Evolutionary conservation across 177 flowering plant species (phyloP), one percentile per base, ranked within the genome.

Genomic region (Vitis hybrid): DNA sequence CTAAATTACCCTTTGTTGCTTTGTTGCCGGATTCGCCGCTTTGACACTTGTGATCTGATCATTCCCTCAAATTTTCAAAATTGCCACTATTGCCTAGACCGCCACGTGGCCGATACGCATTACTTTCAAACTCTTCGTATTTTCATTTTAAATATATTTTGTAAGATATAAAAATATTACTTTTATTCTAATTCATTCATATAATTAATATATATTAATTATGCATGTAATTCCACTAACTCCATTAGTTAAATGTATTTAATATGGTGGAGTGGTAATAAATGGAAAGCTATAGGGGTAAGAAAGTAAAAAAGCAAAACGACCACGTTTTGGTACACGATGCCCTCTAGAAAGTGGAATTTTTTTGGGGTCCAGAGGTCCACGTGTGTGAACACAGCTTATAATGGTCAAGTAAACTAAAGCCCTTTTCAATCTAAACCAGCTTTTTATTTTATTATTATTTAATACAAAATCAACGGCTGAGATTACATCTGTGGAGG

Each of bases 401-500:
- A 33, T 49, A 5, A 28, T 62, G 33, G 78, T 78, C 78, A 73
- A 78, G 74, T 14, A 52, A 69, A 71, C 69, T 59, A 33, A 20
- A 5, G 12, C 4, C 20, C 67, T 59, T 65, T 66, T 67, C 47
- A 38, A 38, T 38, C 47, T 38, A 52, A 49, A 62, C 50, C 28
- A 63, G 24, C 65, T 61, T 44, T 3, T 52, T 49, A 44, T 15
- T 18, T 66, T 64, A 59, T 38, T 38, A 38, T 38, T 38, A 38
- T 38, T 38, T 38, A 38, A 38, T 13, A 49, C n/a, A 2, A 38
- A 17, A 77, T 59, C 73, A 57, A 80, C 82, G 86, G 86, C 60
- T 52, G 14, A 28, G 79, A 68, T 79, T 63, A 17, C 53, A 75
- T 70, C 74, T 56, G 69, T 22, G 61, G 49, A 17, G 70, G 20